Conservation (phyloP, 768 basidiomycete species). For the Asterophora lycoperdoides region DNA sequence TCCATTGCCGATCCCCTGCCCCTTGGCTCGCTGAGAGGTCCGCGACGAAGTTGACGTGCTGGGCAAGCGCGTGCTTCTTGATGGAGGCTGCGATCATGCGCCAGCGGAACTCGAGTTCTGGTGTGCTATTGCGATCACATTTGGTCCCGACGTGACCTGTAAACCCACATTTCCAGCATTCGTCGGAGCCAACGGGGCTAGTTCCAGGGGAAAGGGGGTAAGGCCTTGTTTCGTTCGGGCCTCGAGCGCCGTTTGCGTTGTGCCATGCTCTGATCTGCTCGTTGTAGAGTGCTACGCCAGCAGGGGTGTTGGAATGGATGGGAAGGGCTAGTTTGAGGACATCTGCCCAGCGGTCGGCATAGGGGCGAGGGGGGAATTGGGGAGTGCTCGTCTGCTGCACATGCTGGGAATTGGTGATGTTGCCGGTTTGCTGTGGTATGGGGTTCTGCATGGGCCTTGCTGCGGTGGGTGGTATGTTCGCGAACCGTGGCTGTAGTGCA, state of each 20-base stretch:
- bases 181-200: slow-evolving; percentile 11
- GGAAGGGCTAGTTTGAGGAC: not conserved
- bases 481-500: too few relatives aligned
- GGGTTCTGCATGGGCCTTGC: too few relatives aligned
- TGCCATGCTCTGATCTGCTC: not conserved
- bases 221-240: slow-evolving; percentile 7
- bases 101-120: slow-evolving; percentile 14
- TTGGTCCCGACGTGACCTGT: slow-evolving; percentile 10
- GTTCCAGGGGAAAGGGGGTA: slow-evolving; percentile 23
- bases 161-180: too few relatives aligned
- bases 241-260: not conserved
- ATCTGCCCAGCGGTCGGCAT: not conserved
- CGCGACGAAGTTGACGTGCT: slow-evolving; percentile 2
- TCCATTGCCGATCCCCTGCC: not conserved
- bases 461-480: too few relatives aligned
- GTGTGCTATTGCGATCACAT: slow-evolving; percentile 9
- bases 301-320: slow-evolving; percentile 1
- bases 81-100: slow-evolving; percentile 1
- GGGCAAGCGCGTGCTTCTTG: not conserved
- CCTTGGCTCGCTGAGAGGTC: too few relatives aligned
- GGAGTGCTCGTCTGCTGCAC: not conserved
- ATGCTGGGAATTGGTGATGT: too few relatives aligned
- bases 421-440: too few relatives aligned
- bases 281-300: too few relatives aligned
- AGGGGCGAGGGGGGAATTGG: not conserved